These are phyloP conservation scores for Pseudocercospora pini-densiflorae DNA, from an alignment of 2,329 filamentous ascomycete genomes.

Conservation along the genomic window DNA sequence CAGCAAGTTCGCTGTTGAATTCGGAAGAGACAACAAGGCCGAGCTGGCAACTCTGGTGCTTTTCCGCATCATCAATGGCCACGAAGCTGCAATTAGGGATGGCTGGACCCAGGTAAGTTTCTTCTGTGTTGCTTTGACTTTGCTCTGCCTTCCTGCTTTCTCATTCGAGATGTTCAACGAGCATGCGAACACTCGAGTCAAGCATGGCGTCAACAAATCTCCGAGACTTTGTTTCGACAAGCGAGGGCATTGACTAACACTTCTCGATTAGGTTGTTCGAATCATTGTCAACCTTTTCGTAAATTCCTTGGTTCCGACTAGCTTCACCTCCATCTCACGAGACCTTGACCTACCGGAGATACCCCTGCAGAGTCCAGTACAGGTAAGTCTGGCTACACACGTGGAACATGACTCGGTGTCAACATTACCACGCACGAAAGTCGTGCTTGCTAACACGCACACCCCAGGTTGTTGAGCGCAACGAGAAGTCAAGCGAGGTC, in stretches of 20 bases:
- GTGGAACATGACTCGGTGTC: not conserved
- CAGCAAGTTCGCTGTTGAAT: slow-evolving; percentile 93
- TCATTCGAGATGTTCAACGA: not conserved
- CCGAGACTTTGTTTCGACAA: not conserved
- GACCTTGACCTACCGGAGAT: slow-evolving; percentile 77
- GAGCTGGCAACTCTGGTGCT: slow-evolving; percentile 94
- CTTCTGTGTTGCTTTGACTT: not conserved
- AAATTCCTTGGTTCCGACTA: slow-evolving; percentile 87
- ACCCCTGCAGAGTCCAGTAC: slow-evolving; percentile 86
- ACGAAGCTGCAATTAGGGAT: slow-evolving; percentile 74
- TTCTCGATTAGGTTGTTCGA: slow-evolving; percentile 69
- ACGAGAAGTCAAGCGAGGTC: slow-evolving; percentile 74
- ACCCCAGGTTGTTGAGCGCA: slow-evolving; percentile 77
- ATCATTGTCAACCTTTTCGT: slow-evolving; percentile 96
- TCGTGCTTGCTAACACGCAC: not conserved
- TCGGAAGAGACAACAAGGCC: slow-evolving; percentile 90
- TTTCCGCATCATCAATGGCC: slow-evolving; percentile 87
- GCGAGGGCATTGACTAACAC: slow-evolving; percentile 37
- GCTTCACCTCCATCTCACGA: slow-evolving; percentile 68
- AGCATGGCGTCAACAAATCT: not conserved
- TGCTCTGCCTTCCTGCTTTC: not conserved
- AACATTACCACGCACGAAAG: not conserved
- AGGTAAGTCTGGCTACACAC: slow-evolving; percentile 43
- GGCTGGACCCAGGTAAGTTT: slow-evolving; percentile 77
- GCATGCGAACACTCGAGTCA: not conserved